Evolutionary conservation across 495 filamentous ascomycete genomes (phyloP).

Genomic region (Annulohypoxylon bovei): DNA sequence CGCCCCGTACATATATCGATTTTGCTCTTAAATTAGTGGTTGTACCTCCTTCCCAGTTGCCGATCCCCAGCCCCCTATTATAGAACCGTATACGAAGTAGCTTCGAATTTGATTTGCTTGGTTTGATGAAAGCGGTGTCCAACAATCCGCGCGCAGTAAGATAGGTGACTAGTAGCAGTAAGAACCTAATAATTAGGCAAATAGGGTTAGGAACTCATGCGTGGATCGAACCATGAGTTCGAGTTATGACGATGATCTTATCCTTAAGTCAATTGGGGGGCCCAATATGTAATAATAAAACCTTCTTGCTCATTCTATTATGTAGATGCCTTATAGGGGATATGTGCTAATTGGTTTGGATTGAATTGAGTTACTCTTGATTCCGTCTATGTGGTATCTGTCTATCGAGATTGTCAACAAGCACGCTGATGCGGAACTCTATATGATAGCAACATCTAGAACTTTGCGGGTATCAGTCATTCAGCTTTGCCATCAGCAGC

Average conservation of each 20-base stretch:
- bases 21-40: too few species aligned
- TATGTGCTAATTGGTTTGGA: background rate
- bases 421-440: constrained; percentile 18
- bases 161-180: too few species aligned
- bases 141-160: too few species aligned
- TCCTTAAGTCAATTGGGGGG: background rate
- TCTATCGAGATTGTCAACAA: constrained; percentile 22
- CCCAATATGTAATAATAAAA: background rate
- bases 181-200: too few species aligned
- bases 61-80: too few species aligned
- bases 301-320: background rate
- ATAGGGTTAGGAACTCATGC: background rate
- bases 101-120: too few species aligned
- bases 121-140: too few species aligned
- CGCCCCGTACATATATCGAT: too few species aligned
- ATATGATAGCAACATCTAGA: constrained; percentile 9
- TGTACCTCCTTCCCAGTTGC: too few species aligned
- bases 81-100: too few species aligned
- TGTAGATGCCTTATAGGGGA: background rate
- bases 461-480: constrained; percentile 31
- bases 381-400: constrained; percentile 41
- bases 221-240: background rate
- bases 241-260: background rate
- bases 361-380: constrained; percentile 11
- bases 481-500: constrained; percentile 45